Base-by-base conservation (phyloP, 2,329 filamentous ascomycete species). In the Xylaria sp. region DNA sequence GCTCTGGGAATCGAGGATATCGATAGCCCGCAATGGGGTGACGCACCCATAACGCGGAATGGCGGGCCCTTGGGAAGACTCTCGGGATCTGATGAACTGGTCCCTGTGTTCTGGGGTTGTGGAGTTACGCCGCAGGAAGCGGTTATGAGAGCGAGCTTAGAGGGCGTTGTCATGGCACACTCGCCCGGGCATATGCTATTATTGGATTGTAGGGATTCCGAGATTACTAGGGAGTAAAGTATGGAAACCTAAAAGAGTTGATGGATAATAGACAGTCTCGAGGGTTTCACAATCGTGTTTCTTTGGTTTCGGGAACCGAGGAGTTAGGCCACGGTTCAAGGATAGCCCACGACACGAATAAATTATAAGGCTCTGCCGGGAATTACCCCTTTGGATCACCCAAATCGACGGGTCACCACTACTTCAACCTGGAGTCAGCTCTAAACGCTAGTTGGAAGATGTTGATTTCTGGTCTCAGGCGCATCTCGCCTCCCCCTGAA, bases 91-190 rank as follows among this genome's bases (percentile, higher is more conserved):
- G 79, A 82, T 14, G 80, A 83, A 1, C 80, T 84, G 30, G 80
- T 89, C 34, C 86, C 86, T 0, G 83, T 88, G 3, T 89, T 89
- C 70, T 87, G 89, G 88, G 89, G 87, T 0, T 91, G 89, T 74
- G 89, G 89, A 39, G 88, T 91, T 11, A 91, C 89, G 45, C 88
- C 89, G 1, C 89, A 91, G 74, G 85, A 89, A 74, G 88, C 88
- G 14, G 86, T 91, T 1, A 85, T 89, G 82, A 81, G 80, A 65
- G 86, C 87, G 4, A 79, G 76, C 7, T 73, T 89, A 54, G 73
- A 85, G 55, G 89, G 89, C 0, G 80, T 82, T 1, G 82, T 90
- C 1, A 88, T 92, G 81, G 85, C 84, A 0, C 89, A 91, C 79
- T 84, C 85, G 19, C 88, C 88, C 0, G 88, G 88, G 0, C 82